Conservation (phyloP, 495 filamentous ascomycete genomes). For the Glutinoglossum americanum region DNA sequence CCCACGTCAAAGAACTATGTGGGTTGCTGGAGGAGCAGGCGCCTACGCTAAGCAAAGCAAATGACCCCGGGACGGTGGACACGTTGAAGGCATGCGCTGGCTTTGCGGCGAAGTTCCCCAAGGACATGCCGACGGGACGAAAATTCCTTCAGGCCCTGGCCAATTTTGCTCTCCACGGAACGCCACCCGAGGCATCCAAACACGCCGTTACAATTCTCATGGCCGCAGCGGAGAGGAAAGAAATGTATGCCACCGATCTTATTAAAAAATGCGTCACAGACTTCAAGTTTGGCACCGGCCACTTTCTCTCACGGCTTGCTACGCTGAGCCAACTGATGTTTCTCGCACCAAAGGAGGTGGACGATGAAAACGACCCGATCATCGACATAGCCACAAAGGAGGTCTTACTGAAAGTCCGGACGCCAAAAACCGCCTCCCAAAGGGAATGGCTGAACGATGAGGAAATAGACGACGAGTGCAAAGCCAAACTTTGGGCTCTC, state of each 20-base stretch:
- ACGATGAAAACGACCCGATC: conserved; percentile 52
- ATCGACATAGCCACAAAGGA: conserved; percentile 57
- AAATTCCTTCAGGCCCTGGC: conserved; percentile 66
- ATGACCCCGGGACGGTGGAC: conserved; percentile 51
- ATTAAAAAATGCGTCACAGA: conserved; percentile 48
- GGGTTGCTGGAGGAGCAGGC: conserved; percentile 62
- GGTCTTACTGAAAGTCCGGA: conserved; percentile 48
- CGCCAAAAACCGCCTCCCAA: conserved; percentile 25
- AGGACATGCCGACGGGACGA: conserved; percentile 65
- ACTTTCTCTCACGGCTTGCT: conserved; percentile 70
- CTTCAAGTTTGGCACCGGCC: conserved; percentile 51
- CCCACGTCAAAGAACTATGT: conserved; percentile 81
- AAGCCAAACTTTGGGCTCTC: conserved; percentile 74
- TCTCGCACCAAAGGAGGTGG: conserved; percentile 48
- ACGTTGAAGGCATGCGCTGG: conserved; percentile 82
- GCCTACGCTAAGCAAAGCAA: conserved; percentile 39
- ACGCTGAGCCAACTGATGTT: conserved; percentile 67
- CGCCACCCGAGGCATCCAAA: conserved; percentile 67
- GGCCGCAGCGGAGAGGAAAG: conserved; percentile 57
- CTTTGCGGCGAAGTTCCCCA: conserved; percentile 66
- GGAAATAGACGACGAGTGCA: conserved; percentile 53
- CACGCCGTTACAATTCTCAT: conserved; percentile 81
- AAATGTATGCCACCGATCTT: conserved; percentile 72
- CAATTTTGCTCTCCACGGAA: conserved; percentile 59
- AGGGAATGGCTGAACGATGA: conserved; percentile 45